Evolutionary conservation across 441 rosid species (phyloP).

Genomic region (Pelargonium australe): DNA sequence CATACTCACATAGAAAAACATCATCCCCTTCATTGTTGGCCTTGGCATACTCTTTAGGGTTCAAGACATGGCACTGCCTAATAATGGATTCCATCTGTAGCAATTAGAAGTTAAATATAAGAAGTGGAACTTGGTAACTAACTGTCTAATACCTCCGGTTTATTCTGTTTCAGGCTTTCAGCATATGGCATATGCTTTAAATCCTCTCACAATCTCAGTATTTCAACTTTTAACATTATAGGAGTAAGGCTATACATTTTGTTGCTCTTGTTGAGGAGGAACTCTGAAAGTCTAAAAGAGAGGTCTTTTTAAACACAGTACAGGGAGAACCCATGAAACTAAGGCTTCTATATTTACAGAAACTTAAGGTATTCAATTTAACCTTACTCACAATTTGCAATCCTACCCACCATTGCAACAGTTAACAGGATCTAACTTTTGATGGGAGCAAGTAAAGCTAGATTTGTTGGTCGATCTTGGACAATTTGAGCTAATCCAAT

Average conservation of each 20-base stretch:
- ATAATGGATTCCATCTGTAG: conserved; percentile 72
- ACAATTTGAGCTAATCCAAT: background rate
- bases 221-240: background rate
- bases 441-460: background rate
- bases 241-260: background rate
- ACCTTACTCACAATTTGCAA: background rate
- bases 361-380: background rate
- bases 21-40: conserved; percentile 80
- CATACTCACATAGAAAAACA: conserved; percentile 84
- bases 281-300: background rate
- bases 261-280: background rate
- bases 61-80: conserved; percentile 73
- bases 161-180: background rate
- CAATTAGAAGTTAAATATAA: conserved; percentile 16
- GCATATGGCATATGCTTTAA: background rate
- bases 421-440: background rate
- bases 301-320: background rate
- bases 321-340: background rate
- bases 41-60: conserved; percentile 63
- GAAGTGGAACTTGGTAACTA: background rate
- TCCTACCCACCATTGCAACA: background rate
- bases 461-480: background rate
- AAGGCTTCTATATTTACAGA: background rate
- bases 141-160: background rate
- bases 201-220: too few species aligned